Conservation (phyloP, 1,284 basidiomycete species). For the Lignosus rhinocerotis region DNA sequence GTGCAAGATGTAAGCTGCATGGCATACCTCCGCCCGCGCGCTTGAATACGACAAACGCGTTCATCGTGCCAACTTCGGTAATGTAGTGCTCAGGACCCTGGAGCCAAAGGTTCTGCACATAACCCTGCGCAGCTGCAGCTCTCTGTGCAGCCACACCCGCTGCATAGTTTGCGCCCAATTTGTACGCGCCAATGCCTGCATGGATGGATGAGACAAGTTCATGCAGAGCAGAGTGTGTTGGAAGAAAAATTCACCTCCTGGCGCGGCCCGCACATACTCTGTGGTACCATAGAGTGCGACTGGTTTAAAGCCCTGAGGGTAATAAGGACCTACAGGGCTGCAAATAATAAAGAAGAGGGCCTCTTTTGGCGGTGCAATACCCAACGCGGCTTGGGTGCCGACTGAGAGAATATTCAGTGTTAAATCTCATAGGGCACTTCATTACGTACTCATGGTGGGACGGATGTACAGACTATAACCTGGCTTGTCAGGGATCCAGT, state of each 20-base stretch:
- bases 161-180: conserved; percentile 91
- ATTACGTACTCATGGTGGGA: conserved; percentile 67
- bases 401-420: conserved; percentile 48
- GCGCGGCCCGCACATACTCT: conserved; percentile 86
- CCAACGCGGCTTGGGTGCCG: conserved; percentile 87
- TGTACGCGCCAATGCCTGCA: conserved; percentile 82
- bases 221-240: neutral
- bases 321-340: conserved; percentile 94
- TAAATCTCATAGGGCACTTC: neutral
- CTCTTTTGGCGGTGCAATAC: conserved; percentile 85
- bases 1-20: neutral
- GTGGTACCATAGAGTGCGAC: conserved; percentile 91
- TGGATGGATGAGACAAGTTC: neutral
- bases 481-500: conserved; percentile 90
- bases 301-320: conserved; percentile 94
- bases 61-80: conserved; percentile 97
- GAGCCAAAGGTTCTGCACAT: conserved; percentile 95
- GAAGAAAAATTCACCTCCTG: conserved; percentile 62
- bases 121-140: conserved; percentile 81
- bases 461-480: conserved; percentile 94
- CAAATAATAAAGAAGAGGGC: conserved; percentile 95
- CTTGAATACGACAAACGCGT: conserved; percentile 88
- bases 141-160: conserved; percentile 89
- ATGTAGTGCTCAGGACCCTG: conserved; percentile 85
- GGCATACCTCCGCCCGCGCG: conserved; percentile 68